These are phyloP conservation scores for Parsonsia alboflavescens DNA, from an alignment of 257 asterid genomes.

Conservation along the genomic window DNA sequence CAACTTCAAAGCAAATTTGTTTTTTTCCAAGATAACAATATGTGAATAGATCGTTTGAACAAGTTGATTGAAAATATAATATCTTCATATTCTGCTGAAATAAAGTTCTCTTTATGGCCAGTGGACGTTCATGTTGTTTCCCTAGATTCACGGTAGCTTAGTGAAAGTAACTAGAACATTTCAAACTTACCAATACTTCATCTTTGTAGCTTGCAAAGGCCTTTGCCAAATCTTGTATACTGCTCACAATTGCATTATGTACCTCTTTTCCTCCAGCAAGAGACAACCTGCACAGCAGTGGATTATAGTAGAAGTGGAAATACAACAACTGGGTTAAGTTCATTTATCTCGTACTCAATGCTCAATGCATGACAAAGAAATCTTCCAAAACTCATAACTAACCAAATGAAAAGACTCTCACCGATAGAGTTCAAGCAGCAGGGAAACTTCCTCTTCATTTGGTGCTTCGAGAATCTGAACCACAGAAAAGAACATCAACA, in stretches of 20 bases:
- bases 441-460: constrained; percentile 81
- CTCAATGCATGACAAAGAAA: not conserved
- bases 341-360: constrained; percentile 1
- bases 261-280: constrained; percentile 93
- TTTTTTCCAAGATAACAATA: not conserved
- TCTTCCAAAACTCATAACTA: not conserved
- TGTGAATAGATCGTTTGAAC: not conserved
- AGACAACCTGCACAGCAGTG: constrained; percentile 61
- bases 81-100: constrained; percentile 1
- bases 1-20: not conserved
- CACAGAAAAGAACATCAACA: constrained; percentile 23
- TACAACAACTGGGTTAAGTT: not conserved
- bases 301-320: constrained; percentile 11
- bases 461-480: constrained; percentile 91
- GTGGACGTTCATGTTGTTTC: not conserved
- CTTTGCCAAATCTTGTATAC: constrained; percentile 95
- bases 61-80: not conserved
- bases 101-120: not conserved
- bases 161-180: not conserved
- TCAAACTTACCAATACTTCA: constrained; percentile 76
- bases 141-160: not conserved
- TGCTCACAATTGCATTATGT: constrained; percentile 89
- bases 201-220: constrained; percentile 77
- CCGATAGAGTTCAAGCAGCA: constrained; percentile 87
- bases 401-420: constrained; percentile 33